Conservation (phyloP, 495 filamentous ascomycete genomes). For the Penicillium verhagenii region DNA sequence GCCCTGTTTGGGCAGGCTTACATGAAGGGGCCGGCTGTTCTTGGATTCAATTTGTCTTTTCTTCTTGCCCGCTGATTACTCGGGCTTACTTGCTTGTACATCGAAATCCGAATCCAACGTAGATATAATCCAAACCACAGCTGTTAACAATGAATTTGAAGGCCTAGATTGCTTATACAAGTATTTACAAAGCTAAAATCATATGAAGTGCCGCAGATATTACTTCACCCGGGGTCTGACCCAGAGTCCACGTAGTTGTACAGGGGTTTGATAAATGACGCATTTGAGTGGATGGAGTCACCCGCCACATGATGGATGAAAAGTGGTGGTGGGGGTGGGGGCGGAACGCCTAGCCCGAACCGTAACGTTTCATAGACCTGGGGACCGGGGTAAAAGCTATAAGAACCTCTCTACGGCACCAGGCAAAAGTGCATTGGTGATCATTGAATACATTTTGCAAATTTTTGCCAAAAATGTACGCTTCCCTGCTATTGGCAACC, state of each 20-base stretch:
- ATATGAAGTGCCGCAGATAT: no score
- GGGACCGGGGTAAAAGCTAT: not conserved
- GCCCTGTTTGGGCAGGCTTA: not conserved
- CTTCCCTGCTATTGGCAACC: constrained; percentile 3
- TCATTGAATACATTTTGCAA: not conserved
- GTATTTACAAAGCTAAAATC: no score
- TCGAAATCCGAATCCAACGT: not conserved
- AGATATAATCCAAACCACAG: not conserved
- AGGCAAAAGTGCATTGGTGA: not conserved
- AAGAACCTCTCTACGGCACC: not conserved
- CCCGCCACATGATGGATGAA: not conserved
- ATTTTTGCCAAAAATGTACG: constrained; percentile 13
- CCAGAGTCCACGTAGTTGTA: no score
- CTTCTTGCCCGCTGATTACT: not conserved
- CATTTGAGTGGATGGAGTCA: not conserved
- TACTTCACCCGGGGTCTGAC: no score
- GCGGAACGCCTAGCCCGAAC: constrained; percentile 5
- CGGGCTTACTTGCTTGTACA: not conserved
- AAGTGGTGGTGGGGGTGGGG: constrained; percentile 31
- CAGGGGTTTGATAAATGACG: not conserved
- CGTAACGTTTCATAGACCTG: not conserved
- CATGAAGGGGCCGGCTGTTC: no score
- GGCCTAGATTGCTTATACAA: no score
- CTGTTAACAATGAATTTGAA: no score
- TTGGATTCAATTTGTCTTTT: no score